A percentile compares a stretch with the other conserved stretches of the same genome.
Evolutionary conservation across 2,329 filamentous ascomycete species (phyloP).

Genomic region (Cryphonectria radicalis): DNA sequence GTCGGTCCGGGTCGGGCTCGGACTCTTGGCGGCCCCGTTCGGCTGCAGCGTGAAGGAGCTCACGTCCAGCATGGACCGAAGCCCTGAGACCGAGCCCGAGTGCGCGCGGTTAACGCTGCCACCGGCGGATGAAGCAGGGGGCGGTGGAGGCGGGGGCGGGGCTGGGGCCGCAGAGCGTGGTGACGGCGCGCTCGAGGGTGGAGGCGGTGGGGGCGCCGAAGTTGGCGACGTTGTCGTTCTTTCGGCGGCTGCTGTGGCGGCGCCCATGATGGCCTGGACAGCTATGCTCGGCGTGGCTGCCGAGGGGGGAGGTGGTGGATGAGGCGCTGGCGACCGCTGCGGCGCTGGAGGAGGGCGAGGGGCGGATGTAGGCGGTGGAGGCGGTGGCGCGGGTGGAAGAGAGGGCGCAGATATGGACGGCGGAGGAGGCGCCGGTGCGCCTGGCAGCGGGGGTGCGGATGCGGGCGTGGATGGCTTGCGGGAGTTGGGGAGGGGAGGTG

Average conservation of each 20-base stretch:
- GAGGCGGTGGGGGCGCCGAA: conserved; percentile 42
- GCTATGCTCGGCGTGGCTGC: conserved; percentile 42
- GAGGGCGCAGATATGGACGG: conserved; percentile 46
- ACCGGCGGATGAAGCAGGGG: conserved; percentile 31
- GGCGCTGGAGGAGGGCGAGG: conserved; percentile 38
- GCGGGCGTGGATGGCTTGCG: conserved; percentile 58
- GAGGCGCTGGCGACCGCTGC: conserved; percentile 5
- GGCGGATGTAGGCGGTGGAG: conserved; percentile 44
- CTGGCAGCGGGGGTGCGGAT: conserved; percentile 39
- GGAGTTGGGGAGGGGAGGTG: conserved; percentile 63
- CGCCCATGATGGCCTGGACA: conserved; percentile 46
- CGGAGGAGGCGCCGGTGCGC: conserved; percentile 43
- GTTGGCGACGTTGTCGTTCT: conserved; percentile 33
- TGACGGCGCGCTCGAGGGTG: conserved; percentile 39
- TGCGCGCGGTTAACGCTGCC: conserved; percentile 38
- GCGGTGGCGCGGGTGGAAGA: conserved; percentile 49
- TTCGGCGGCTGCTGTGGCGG: conserved; percentile 36
- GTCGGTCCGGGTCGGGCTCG: conserved; percentile 49
- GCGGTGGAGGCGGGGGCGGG: conserved; percentile 44
- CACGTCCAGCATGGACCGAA: conserved; percentile 69
- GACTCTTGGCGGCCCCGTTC: conserved; percentile 59
- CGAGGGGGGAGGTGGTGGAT: conserved; percentile 35
- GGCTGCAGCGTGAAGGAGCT: conserved; percentile 74
- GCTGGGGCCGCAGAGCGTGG: conserved; percentile 41
- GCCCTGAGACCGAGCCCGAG: conserved; percentile 50